Evolutionary conservation across 177 flowering plant genomes (phyloP).

Genomic region (Vitis hybrid): DNA sequence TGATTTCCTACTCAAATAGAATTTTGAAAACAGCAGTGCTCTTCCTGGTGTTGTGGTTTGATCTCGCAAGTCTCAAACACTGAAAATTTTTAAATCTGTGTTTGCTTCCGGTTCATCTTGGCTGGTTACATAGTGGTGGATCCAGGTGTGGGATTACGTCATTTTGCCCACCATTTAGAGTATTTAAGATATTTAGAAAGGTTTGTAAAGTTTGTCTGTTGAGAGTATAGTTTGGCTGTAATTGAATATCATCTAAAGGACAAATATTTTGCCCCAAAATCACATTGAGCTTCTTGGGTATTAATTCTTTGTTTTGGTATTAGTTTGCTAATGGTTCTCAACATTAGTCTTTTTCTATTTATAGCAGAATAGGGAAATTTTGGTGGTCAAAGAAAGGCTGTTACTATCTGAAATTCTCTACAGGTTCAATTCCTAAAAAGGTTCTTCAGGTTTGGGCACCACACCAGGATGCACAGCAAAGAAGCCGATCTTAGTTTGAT

Average conservation of each 20-base stretch:
- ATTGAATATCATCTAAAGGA: slow-evolving; percentile 3
- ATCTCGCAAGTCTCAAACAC: slow-evolving; percentile 2
- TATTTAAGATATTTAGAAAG: slow-evolving; percentile 4
- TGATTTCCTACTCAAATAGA: not conserved
- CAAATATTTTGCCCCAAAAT: not conserved
- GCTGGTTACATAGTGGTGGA: slow-evolving; percentile 16
- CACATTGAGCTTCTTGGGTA: not conserved
- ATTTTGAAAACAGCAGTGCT: not conserved
- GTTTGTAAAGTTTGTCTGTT: slow-evolving; percentile 14
- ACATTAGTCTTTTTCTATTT: not conserved
- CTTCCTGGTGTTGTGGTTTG: not conserved
- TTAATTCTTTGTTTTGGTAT: no score
- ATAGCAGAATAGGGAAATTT: not conserved
- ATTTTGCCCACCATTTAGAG: not conserved
- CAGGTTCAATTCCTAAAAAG: no score
- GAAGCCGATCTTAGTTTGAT: no score
- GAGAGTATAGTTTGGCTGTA: slow-evolving; percentile 9
- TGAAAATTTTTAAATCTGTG: slow-evolving; percentile 8
- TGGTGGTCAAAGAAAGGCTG: no score
- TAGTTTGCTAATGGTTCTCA: not conserved
- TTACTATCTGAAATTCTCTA: no score
- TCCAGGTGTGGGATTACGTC: slow-evolving; percentile 1
- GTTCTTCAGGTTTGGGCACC: no score
- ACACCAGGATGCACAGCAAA: no score
- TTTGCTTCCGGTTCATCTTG: slow-evolving; percentile 11